phyloP scores from a whole-genome alignment of 2,329 filamentous ascomycete species.

The Trichoderma sp. region DNA sequence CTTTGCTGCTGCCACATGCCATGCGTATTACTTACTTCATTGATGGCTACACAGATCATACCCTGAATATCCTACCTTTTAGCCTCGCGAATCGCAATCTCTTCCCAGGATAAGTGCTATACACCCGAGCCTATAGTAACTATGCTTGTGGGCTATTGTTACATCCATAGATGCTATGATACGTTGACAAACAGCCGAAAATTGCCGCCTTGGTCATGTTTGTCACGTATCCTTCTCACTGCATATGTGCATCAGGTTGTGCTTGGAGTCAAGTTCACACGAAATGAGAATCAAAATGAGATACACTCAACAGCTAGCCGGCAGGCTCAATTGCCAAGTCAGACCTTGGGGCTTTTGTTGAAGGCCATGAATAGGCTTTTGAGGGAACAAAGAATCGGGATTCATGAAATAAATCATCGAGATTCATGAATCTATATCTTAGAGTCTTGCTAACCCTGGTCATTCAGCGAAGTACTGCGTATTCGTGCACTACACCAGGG shows the following conservation, averaged over 20 bases:
- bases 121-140: background rate
- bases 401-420: background rate
- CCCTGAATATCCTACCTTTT: background rate
- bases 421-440: background rate
- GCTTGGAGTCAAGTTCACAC: background rate
- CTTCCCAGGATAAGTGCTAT: background rate
- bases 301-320: background rate
- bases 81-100: background rate
- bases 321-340: background rate
- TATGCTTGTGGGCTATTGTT: background rate
- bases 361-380: background rate
- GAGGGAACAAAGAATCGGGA: background rate
- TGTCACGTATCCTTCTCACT: background rate
- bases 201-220: background rate
- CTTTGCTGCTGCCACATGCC: background rate
- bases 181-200: background rate
- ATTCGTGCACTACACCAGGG: background rate
- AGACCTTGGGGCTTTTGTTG: background rate
- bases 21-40: background rate
- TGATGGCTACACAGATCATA: background rate
- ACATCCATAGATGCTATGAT: background rate
- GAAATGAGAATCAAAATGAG: background rate
- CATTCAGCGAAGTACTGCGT: background rate
- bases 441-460: background rate
- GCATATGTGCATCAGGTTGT: background rate